These are phyloP conservation scores for Dactylellina haptotyla DNA, from an alignment of 2,329 filamentous ascomycete species.

Conservation along the genomic window DNA sequence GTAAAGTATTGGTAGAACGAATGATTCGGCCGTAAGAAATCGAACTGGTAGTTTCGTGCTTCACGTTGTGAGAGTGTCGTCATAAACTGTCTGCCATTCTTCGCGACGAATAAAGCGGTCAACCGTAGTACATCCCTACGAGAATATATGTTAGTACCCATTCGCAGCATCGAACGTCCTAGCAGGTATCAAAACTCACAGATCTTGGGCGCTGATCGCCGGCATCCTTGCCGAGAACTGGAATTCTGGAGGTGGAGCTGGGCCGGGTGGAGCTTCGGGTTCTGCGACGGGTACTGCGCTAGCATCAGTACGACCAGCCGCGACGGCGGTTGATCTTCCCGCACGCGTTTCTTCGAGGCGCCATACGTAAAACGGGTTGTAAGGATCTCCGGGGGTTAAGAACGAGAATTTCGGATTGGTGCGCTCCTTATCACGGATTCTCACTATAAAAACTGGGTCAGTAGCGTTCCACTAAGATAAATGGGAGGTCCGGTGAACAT, in stretches of 20 bases:
- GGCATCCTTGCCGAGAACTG: conserved; percentile 97
- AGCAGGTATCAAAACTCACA: conserved; percentile 70
- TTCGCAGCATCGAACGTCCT: not conserved
- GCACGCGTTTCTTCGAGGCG: conserved; percentile 84
- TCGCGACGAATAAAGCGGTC: conserved; percentile 90
- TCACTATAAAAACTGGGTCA: conserved; percentile 64
- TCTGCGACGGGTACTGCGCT: conserved; percentile 65
- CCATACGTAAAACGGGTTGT: conserved; percentile 90
- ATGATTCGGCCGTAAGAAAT: conserved; percentile 94
- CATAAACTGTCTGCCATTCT: conserved; percentile 91
- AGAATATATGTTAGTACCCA: conserved; percentile 16
- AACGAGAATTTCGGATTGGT: conserved; percentile 93
- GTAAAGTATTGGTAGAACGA: conserved; percentile 97
- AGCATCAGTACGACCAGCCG: conserved; percentile 78
- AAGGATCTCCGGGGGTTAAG: conserved; percentile 80
- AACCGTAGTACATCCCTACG: conserved; percentile 67
- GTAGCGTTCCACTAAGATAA: conserved; percentile 30
- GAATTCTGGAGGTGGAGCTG: conserved; percentile 84
- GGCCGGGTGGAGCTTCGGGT: conserved; percentile 78
- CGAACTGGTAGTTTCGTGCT: conserved; percentile 90
- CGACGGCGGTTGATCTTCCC: conserved; percentile 81
- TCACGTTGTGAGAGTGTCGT: conserved; percentile 89
- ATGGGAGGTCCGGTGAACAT: conserved; percentile 50
- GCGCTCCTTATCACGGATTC: conserved; percentile 84
- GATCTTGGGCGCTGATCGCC: conserved; percentile 92